A percentile compares a stretch with the other conserved stretches of the same genome.
These are phyloP conservation scores for Mucor racemosus DNA, from an alignment of 371 early-diverging fungal species.

Conservation along the genomic window DNA sequence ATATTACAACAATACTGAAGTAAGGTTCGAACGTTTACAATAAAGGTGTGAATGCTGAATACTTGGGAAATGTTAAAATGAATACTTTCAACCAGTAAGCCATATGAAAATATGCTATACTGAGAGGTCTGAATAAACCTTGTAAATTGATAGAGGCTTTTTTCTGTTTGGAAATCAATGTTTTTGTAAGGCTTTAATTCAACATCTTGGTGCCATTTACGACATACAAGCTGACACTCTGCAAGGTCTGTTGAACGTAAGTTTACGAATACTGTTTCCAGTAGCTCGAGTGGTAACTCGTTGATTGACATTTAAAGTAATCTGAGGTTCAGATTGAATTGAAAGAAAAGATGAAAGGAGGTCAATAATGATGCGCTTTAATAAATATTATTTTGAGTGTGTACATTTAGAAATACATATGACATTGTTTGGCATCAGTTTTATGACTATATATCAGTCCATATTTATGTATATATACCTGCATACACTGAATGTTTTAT, in stretches of 20 bases:
- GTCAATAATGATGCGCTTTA: too few species aligned
- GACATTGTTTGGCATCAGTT: too few species aligned
- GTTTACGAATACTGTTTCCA: not conserved
- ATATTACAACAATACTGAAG: not conserved
- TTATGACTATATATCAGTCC: too few species aligned
- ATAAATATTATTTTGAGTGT: too few species aligned
- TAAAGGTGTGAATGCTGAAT: not conserved
- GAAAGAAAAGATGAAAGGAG: too few species aligned
- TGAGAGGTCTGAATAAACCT: not conserved
- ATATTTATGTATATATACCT: too few species aligned
- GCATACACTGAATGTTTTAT: too few species aligned
- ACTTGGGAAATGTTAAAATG: not conserved
- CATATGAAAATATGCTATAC: not conserved
- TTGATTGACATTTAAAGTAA: not conserved
- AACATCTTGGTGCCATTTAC: not conserved
- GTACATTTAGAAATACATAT: too few species aligned
- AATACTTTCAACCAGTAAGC: not conserved
- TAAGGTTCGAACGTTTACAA: not conserved
- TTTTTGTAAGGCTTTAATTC: not conserved
- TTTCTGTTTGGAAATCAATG: not conserved
- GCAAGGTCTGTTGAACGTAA: not conserved
- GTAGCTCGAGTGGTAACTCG: not conserved
- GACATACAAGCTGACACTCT: not conserved
- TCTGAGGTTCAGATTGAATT: too few species aligned
- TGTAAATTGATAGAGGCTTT: not conserved